These are phyloP conservation scores for Begonia peltatifolia DNA, from an alignment of 306 rosid genomes.

Conservation along the genomic window DNA sequence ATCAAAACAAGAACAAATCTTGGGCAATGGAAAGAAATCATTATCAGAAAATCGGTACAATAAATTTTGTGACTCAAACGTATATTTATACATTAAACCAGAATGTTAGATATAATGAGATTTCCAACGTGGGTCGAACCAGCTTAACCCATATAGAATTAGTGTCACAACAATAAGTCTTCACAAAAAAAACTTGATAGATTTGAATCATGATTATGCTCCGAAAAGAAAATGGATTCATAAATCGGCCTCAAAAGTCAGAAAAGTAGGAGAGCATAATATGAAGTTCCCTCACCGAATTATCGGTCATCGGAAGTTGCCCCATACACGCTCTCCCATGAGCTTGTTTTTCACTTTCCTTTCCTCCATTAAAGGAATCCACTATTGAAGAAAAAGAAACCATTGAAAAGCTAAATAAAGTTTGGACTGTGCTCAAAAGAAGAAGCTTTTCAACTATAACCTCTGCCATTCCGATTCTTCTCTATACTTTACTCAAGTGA, in stretches of 20 bases:
- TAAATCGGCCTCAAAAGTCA: background rate
- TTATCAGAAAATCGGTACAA: too few species aligned
- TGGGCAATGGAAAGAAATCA: too few species aligned
- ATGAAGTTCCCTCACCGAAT: background rate
- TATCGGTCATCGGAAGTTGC: conserved; percentile 9
- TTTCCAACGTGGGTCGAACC: too few species aligned
- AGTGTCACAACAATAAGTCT: too few species aligned
- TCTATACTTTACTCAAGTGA: conserved; percentile 9
- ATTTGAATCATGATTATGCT: too few species aligned
- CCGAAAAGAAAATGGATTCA: too few species aligned
- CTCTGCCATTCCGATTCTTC: conserved; percentile 4
- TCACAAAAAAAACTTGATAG: too few species aligned
- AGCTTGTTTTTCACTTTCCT: conserved; percentile 56
- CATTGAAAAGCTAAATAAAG: conserved; percentile 24
- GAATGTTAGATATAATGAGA: too few species aligned
- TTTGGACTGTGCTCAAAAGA: conserved; percentile 21
- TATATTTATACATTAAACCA: too few species aligned
- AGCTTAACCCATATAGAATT: too few species aligned
- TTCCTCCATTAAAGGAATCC: conserved; percentile 57
- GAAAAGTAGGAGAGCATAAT: background rate
- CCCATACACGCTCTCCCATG: conserved; percentile 23
- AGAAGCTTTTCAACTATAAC: conserved; percentile 24
- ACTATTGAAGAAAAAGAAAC: conserved; percentile 16
- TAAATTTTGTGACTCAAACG: too few species aligned
- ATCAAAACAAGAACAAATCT: too few species aligned